Conservation (phyloP, 2,329 filamentous ascomycete genomes). For the Phoma herbarum region DNA sequence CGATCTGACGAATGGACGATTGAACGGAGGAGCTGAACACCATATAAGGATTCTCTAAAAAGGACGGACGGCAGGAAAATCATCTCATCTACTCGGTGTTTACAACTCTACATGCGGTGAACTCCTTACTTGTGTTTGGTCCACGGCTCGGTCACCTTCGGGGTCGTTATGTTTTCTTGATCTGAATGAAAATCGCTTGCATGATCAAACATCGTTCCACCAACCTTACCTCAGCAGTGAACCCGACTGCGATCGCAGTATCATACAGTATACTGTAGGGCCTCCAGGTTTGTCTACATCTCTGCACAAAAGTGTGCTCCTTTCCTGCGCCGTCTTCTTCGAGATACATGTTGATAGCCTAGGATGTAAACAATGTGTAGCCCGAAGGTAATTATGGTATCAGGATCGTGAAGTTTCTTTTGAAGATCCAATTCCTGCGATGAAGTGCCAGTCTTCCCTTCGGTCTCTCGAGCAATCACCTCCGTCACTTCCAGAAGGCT, state of each 20-base stretch:
- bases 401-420: no score
- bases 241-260: background rate
- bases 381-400: no score
- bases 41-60: slow-evolving; percentile 36
- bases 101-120: slow-evolving; percentile 20
- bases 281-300: background rate
- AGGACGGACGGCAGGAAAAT: slow-evolving; percentile 28
- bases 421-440: no score
- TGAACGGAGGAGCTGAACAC: slow-evolving; percentile 29
- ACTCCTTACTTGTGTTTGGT: slow-evolving; percentile 17
- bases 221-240: background rate
- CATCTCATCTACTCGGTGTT: slow-evolving; percentile 29
- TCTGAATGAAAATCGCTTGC: slow-evolving; percentile 20
- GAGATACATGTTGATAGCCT: no score
- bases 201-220: slow-evolving; percentile 7
- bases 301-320: no score
- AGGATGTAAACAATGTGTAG: no score
- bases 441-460: no score
- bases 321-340: no score
- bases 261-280: background rate
- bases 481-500: no score
- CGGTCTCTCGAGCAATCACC: no score
- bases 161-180: slow-evolving; percentile 15
- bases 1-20: slow-evolving; percentile 32
- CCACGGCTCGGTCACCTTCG: slow-evolving; percentile 16